phyloP scores from a whole-genome alignment of 139 green algal genomes.

The Nannochloris sp. region DNA sequence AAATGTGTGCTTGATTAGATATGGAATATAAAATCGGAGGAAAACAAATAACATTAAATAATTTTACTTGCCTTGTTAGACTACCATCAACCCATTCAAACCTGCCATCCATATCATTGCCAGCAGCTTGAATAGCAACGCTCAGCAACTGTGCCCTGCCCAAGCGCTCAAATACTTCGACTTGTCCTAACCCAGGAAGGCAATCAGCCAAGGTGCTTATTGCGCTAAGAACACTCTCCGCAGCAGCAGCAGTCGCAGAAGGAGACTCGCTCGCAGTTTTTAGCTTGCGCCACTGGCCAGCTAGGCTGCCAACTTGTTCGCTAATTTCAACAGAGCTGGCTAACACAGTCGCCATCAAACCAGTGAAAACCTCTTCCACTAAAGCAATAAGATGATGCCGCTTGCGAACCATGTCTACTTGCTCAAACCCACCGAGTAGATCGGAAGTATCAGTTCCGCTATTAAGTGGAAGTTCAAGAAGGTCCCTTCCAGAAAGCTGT shows the following conservation, averaged over 20 bases:
- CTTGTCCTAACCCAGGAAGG: too few species aligned
- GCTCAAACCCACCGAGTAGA: constrained; percentile 96
- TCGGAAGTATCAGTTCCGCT: constrained; percentile 87
- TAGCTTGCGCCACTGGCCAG: background rate
- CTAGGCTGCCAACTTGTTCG: constrained; percentile 1
- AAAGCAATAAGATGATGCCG: constrained; percentile 16
- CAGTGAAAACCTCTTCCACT: background rate
- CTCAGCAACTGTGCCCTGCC: too few species aligned
- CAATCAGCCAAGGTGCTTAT: constrained; percentile 12
- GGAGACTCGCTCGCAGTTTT: constrained; percentile 17
- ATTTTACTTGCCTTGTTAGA: constrained; percentile 47
- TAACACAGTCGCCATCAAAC: background rate
- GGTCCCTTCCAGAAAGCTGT: constrained; percentile 25
- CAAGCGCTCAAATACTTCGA: too few species aligned
- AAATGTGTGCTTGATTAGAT: too few species aligned
- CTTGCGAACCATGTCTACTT: constrained; percentile 54
- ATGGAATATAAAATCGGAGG: too few species aligned
- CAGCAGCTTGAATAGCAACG: too few species aligned
- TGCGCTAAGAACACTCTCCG: background rate
- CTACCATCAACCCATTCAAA: constrained; percentile 98
- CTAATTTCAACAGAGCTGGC: too few species aligned
- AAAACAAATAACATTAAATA: background rate
- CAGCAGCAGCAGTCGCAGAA: constrained; percentile 24
- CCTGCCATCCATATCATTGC: constrained; percentile 57
- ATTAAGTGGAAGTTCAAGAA: constrained; percentile 82